Conservation (phyloP, 2,329 filamentous ascomycete species). For the Drechslerella stenobrocha region DNA sequence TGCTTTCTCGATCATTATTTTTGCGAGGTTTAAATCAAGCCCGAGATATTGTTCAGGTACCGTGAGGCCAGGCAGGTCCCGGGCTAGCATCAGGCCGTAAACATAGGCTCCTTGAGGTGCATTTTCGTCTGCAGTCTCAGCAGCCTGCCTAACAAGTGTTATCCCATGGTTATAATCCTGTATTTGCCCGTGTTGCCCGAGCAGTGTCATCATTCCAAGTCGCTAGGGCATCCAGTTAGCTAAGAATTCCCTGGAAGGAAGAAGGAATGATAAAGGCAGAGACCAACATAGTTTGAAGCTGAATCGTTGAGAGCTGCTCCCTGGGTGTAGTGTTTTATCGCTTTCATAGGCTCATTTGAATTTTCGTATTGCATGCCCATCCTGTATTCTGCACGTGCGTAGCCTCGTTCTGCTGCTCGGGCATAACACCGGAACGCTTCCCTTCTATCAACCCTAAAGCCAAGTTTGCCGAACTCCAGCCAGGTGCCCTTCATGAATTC, state of each 20-base stretch:
- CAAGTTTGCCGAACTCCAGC: conserved; percentile 97
- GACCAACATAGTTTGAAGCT: conserved; percentile 70
- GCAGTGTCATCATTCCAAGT: conserved; percentile 93
- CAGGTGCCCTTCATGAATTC: conserved; percentile 95
- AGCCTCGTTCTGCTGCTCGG: conserved; percentile 81
- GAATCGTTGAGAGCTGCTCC: conserved; percentile 82
- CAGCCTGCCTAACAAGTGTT: conserved; percentile 79
- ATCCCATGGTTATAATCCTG: conserved; percentile 79
- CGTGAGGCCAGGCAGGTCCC: conserved; percentile 86
- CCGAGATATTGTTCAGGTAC: conserved; percentile 73
- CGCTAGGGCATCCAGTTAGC: conserved; percentile 61
- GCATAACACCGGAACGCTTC: conserved; percentile 88
- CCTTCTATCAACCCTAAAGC: conserved; percentile 84
- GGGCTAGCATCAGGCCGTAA: conserved; percentile 88
- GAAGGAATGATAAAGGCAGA: neutral
- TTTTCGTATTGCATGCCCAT: conserved; percentile 99
- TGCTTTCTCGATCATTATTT: conserved; percentile 91
- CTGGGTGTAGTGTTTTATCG: conserved; percentile 83
- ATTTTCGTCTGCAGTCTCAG: conserved; percentile 89
- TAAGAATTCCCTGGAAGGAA: neutral
- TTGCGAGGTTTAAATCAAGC: conserved; percentile 71
- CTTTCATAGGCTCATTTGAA: conserved; percentile 87
- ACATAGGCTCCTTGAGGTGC: conserved; percentile 94
- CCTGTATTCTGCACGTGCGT: conserved; percentile 86
- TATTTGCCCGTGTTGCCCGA: conserved; percentile 87